Evolutionary conservation across 139 green algal genomes (phyloP), one percentile per base, ranked within the genome.

Genomic region (Prasinococcaceae sp.): DNA sequence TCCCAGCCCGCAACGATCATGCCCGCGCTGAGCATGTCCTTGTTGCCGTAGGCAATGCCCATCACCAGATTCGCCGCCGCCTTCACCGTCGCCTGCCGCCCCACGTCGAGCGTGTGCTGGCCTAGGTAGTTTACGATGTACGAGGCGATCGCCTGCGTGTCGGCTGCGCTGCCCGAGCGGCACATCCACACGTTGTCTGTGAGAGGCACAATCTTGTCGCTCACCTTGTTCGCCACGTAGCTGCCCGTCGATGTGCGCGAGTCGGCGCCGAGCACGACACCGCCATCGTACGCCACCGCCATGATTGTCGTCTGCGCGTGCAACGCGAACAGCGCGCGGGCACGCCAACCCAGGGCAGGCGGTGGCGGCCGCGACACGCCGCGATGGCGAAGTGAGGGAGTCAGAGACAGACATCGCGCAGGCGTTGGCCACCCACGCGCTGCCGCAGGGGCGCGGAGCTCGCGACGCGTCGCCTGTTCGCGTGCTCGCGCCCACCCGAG

Each of bases 1-100:
- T 97, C 88, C 70, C 76, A 97, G 4, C 88, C 88, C n/a, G 78
- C 88, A 20, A 97, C 80, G 38, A 97, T 82, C 72, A 95, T 84
- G 4, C 82, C 89, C 1, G 83, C 87, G 33, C 84, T 58, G n/a
- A 97, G 73, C 47, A 70, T 61, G 45, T 86, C 63, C 23, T 76
- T 74, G 49, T 76, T 65, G 32, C 47, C 8, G 45, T 72, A 77
- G 26, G 29, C 47, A 47, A 93, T 72, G 69, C 76, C 59, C 47
- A 64, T 77, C 1, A 90, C 79, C 3, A 95, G 73, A 14, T 88
- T 94, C 2, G 86, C 88, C 6, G 86, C 80, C 3, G 79, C 78
- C 35, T 76, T 60, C 23, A 95, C 86, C 5, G 37, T 62, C 1
- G 82, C 66, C 20, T 74, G 52, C 17, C 67, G 29, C 25, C 72